These are phyloP conservation scores for Ophiocordyceps camponoti-floridani DNA, from an alignment of 2,329 filamentous ascomycete genomes.

Conservation along the genomic window DNA sequence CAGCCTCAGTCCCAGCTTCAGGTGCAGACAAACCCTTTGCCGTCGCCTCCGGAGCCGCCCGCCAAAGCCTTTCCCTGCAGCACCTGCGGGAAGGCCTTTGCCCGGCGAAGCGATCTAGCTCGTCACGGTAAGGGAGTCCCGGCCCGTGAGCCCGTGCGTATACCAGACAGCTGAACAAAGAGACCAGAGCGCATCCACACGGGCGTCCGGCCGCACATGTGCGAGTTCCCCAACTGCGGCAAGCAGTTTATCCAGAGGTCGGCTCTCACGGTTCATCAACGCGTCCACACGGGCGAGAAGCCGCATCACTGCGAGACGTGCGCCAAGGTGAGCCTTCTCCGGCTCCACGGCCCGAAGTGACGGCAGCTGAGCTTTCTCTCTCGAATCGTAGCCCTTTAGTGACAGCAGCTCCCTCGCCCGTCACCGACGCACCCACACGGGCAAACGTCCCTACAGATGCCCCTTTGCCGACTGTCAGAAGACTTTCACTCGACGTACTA, in stretches of 20 bases:
- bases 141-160: too few relatives aligned
- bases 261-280: conserved; percentile 83
- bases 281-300: conserved; percentile 95
- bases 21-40: neutral
- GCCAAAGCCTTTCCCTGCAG: conserved; percentile 70
- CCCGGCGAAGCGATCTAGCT: conserved; percentile 80
- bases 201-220: conserved; percentile 78
- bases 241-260: conserved; percentile 97
- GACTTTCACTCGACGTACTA: conserved; percentile 91
- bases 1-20: neutral
- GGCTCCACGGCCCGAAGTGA: neutral
- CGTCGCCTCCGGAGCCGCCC: conserved; percentile 15
- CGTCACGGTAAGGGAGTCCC: conserved; percentile 52
- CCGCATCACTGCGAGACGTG: conserved; percentile 95
- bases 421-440: conserved; percentile 87
- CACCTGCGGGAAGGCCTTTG: conserved; percentile 82
- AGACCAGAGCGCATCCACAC: conserved; percentile 96
- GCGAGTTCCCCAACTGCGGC: conserved; percentile 72
- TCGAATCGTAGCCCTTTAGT: conserved; percentile 70
- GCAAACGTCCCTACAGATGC: conserved; percentile 92
- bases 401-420: conserved; percentile 88
- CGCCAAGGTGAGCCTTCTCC: conserved; percentile 54
- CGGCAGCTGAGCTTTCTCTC: neutral
- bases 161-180: too few relatives aligned
- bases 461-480: conserved; percentile 96